Evolutionary conservation across 164 flowering plant species (phyloP), one percentile per base, ranked within the genome.

Genomic region (Macadamia integrifolia): DNA sequence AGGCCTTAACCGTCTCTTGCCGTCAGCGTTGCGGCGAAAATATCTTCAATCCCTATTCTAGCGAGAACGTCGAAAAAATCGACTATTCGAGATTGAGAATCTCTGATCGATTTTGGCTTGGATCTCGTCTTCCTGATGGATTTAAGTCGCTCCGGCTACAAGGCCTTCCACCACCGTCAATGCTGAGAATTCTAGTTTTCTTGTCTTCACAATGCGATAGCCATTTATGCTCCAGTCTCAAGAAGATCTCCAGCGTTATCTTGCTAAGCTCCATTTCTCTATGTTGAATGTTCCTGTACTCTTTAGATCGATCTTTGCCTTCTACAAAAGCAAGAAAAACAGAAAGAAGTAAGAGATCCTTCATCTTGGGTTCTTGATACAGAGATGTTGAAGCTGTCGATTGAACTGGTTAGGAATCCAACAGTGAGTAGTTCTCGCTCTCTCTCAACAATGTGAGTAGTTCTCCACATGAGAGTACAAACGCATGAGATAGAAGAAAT

Each of bases 61-160:
- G 83, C 76, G 13, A 81, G 55, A 9, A 85, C 64, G 61, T 85
- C 88, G 67, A 85, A 85, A 74, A 73, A 83, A 64, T 85, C 85
- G 6, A 80, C 74, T 55, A 85, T 75, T 28, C 78, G 72, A 29
- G 82, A 74, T 48, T 71, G 62, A 14, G 80, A 61, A 68, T 83
- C 80, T 50, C 76, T 23, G 23, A 23, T 23, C 75, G 60, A 83
- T 76, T 64, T 62, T 76, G 32, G 65, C 32, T 40, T 72, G 73
- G 71, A 85, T 80, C 60, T 66, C 73, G 12, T 73, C 46, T 56
- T 85, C 86, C 31, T 82, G 77, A 71, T 75, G 76, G 60, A 79
- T 61, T 12, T 82, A 31, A 2, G 77, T 67, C 11, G 80, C 72
- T 63, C 78, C 85, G 2, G 88, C 69, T 13, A 81, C 46, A 63